Conservation (phyloP, 2,329 filamentous ascomycete genomes). For the Xylariaceae sp. region DNA sequence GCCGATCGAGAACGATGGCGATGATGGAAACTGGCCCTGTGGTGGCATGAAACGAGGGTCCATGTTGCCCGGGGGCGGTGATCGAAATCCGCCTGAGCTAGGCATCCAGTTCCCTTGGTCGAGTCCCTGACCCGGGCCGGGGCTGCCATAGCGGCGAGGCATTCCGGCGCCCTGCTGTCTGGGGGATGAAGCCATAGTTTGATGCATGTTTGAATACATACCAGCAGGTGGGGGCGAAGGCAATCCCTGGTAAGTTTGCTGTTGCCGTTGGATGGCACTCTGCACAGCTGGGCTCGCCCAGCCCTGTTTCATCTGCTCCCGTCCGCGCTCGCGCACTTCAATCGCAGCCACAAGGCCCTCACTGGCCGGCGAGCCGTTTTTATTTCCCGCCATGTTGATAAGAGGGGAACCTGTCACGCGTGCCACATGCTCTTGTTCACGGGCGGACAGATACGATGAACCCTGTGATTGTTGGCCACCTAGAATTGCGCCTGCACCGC, state of each 20-base stretch:
- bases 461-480: conserved; percentile 38
- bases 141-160: conserved; percentile 23
- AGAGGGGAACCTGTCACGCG: conserved; percentile 72
- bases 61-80: conserved; percentile 26
- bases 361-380: conserved; percentile 46
- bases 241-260: conserved; percentile 37
- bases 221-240: conserved; percentile 27
- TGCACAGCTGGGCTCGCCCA: conserved; percentile 66
- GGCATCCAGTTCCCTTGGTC: conserved; percentile 33
- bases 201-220: conserved; percentile 32
- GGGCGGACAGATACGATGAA: conserved; percentile 66
- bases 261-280: conserved; percentile 65
- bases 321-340: conserved; percentile 73
- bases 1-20: conserved; percentile 19
- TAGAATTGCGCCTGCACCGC: conserved; percentile 47
- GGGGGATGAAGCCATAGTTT: conserved; percentile 16
- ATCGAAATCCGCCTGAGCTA: conserved; percentile 24
- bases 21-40: conserved; percentile 24
- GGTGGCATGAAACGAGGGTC: conserved; percentile 26
- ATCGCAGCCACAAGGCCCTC: conserved; percentile 71
- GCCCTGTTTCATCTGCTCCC: conserved; percentile 62
- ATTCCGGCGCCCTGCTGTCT: conserved; percentile 27
- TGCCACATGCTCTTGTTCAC: conserved; percentile 85
- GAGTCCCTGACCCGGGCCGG: conserved; percentile 29
- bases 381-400: conserved; percentile 58